Conservation (phyloP, 2,329 filamentous ascomycete species). For the Annulohypoxylon truncatum region DNA sequence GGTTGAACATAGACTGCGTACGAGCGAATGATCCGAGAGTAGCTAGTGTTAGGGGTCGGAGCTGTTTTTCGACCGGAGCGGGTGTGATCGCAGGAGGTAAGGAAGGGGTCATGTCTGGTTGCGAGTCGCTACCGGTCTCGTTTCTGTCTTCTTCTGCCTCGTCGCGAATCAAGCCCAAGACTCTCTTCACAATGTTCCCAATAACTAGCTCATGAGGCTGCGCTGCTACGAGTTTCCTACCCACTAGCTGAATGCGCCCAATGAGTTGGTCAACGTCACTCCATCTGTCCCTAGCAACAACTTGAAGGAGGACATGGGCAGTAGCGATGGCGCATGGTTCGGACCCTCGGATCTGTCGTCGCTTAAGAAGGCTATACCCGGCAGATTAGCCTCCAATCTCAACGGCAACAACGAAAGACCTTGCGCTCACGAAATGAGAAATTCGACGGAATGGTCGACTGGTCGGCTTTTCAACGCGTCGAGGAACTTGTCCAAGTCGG, state of each 20-base stretch:
- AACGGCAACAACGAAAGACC: constrained; percentile 29
- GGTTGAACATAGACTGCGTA: constrained; percentile 85
- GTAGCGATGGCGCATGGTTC: constrained; percentile 92
- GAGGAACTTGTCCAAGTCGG: constrained; percentile 81
- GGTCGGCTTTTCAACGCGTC: constrained; percentile 80
- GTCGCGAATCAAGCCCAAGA: constrained; percentile 90
- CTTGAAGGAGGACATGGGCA: constrained; percentile 85
- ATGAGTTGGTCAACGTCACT: constrained; percentile 82
- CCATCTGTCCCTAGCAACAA: constrained; percentile 85
- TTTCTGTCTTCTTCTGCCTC: constrained; percentile 86
- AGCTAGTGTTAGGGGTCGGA: constrained; percentile 70
- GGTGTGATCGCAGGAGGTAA: constrained; percentile 33
- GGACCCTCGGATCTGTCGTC: constrained; percentile 88
- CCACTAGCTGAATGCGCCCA: constrained; percentile 81
- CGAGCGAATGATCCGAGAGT: constrained; percentile 73
- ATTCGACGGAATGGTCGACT: constrained; percentile 85
- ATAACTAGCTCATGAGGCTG: constrained; percentile 92
- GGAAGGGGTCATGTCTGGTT: constrained; percentile 57
- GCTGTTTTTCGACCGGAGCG: constrained; percentile 36
- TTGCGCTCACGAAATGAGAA: constrained; percentile 77
- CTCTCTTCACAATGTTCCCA: constrained; percentile 91
- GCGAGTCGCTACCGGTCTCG: constrained; percentile 69
- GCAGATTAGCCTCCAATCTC: constrained; percentile 23
- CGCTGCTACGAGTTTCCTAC: constrained; percentile 80
- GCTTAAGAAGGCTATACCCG: constrained; percentile 78